Evolutionary conservation across 192 early-diverging fungal species (phyloP).

Genomic region (Coemansia sp.): DNA sequence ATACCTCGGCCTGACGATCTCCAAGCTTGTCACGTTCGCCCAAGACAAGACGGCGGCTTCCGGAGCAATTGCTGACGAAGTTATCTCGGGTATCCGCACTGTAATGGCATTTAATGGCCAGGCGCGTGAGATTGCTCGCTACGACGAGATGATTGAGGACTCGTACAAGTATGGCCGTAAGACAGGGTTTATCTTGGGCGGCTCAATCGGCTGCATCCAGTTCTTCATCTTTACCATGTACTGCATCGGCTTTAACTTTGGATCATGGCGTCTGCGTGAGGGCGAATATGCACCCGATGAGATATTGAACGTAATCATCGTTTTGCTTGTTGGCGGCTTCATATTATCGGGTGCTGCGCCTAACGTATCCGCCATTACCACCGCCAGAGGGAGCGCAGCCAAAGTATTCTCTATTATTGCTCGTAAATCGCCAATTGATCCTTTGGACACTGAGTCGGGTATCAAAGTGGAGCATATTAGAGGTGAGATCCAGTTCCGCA

Average conservation of each 20-base stretch:
- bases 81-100: slow-evolving; percentile 76
- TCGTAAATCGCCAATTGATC: slow-evolving; percentile 73
- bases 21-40: slow-evolving; percentile 37
- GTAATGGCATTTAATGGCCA: slow-evolving; percentile 82
- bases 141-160: slow-evolving; percentile 60
- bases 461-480: slow-evolving; percentile 38
- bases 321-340: slow-evolving; percentile 79
- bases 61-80: slow-evolving; percentile 82
- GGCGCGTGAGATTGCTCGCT: slow-evolving; percentile 63
- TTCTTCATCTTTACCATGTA: slow-evolving; percentile 74
- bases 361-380: slow-evolving; percentile 66
- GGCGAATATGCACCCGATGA: slow-evolving; percentile 45
- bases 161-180: slow-evolving; percentile 65
- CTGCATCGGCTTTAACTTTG: slow-evolving; percentile 78
- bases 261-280: slow-evolving; percentile 55
- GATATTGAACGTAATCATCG: slow-evolving; percentile 79
- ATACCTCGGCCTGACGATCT: slow-evolving; percentile 55
- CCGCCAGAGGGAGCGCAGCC: slow-evolving; percentile 73
- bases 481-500: slow-evolving; percentile 71
- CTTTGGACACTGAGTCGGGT: slow-evolving; percentile 34
- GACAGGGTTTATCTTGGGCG: slow-evolving; percentile 58
- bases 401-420: slow-evolving; percentile 81
- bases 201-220: slow-evolving; percentile 69
- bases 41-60: slow-evolving; percentile 76
- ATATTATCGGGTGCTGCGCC: slow-evolving; percentile 54